These are phyloP conservation scores for Aspergillus neotritici DNA, from an alignment of 2,329 filamentous ascomycete genomes.

Conservation along the genomic window DNA sequence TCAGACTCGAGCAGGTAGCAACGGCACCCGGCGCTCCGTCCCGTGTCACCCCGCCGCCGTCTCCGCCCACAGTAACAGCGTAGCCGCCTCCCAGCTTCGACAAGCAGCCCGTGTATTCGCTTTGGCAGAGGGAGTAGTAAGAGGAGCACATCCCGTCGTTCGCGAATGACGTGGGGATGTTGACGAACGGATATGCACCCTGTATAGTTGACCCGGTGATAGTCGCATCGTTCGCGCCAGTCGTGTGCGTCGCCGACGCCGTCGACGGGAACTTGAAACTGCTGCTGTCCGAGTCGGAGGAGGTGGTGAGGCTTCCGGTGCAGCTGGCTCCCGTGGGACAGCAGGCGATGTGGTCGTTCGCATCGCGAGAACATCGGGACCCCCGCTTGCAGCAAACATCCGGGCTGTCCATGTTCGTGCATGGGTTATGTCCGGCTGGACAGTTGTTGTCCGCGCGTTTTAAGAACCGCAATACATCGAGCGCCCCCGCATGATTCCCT, in stretches of 20 bases:
- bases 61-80: conserved; percentile 48
- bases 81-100: conserved; percentile 45
- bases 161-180: conserved; percentile 50
- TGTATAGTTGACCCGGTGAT: conserved; percentile 40
- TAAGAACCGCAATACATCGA: conserved; percentile 29
- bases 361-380: conserved; percentile 52
- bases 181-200: conserved; percentile 49
- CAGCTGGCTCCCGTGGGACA: conserved; percentile 55
- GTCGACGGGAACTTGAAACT: conserved; percentile 34
- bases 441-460: conserved; percentile 39
- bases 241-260: conserved; percentile 25
- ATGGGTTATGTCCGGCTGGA: conserved; percentile 48
- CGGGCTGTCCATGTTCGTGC: conserved; percentile 48
- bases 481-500: conserved; percentile 21
- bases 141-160: conserved; percentile 49
- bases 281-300: conserved; percentile 16
- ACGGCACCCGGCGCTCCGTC: conserved; percentile 38
- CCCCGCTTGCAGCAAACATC: conserved; percentile 52
- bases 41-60: conserved; percentile 48
- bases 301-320: conserved; percentile 48
- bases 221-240: conserved; percentile 15
- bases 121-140: conserved; percentile 50
- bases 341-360: conserved; percentile 55
- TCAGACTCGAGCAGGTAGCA: conserved; percentile 44
- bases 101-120: conserved; percentile 42